Base-by-base conservation (phyloP, 1,284 basidiomycete genomes). In the Coniophora puteana region DNA sequence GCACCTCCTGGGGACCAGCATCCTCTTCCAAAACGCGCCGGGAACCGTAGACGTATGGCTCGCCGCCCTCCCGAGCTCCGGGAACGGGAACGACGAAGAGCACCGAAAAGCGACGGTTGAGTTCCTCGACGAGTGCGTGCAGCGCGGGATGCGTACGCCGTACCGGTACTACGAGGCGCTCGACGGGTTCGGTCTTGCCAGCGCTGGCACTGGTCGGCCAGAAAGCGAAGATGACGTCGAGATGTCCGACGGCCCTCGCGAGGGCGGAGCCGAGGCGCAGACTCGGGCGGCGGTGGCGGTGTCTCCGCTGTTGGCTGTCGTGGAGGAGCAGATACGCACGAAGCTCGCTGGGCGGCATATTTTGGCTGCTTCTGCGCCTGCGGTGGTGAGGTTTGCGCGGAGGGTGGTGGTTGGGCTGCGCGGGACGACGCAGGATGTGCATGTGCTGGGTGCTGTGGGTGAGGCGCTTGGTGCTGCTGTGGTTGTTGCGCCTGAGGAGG, bases 161-260 rank as follows among this genome's bases (percentile, higher is more conserved):
- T 90, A 94, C 59, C 77, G 82, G 26, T 98, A 96, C 58, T 72
- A 95, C 41, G 93, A 97, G 54, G 80, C 83, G 10, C n/a, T n/a
- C n/a, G n/a, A n/a, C n/a, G n/a, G n/a, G n/a, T n/a, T n/a, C n/a
- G n/a, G n/a, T n/a, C n/a, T 59, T 76, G 41, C 68, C 70, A 21
- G 46, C 56, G 0, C 49, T 74, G 24, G 46, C 38, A n/a, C n/a
- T n/a, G n/a, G n/a, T 22, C 33, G 41, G 2, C 33, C 18, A 11
- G 38, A 47, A 17, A n/a, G 38, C 50, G n/a, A n/a, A n/a, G n/a
- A n/a, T n/a, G n/a, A n/a, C n/a, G n/a, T n/a, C n/a, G n/a, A n/a
- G n/a, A 39, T 64, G 50, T 33, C 43, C 4, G 35, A 47, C 50
- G 44, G 51, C 4, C 43, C 42, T 4, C 46, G 47, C 36, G 29